Conservation (phyloP, 1,284 basidiomycete species). For the Ganoderma lucidum region DNA sequence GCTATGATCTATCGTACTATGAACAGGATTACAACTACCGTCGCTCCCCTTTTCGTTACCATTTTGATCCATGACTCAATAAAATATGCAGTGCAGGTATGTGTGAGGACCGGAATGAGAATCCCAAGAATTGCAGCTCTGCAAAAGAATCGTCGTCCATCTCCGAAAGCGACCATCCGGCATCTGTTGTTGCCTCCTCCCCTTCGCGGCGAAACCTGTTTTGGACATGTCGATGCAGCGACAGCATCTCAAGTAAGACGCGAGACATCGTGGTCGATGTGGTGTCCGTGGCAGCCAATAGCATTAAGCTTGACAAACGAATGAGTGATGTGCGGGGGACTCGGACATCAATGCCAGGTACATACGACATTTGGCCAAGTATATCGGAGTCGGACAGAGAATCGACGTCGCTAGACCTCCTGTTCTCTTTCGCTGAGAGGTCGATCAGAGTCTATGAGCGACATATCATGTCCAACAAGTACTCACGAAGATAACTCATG, state of each 20-base stretch:
- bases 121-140: slow-evolving; percentile 53
- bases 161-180: slow-evolving; percentile 22
- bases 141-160: slow-evolving; percentile 34
- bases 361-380: background rate
- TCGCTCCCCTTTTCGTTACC: too few relatives aligned
- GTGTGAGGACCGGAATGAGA: background rate
- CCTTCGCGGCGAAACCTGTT: slow-evolving; percentile 38
- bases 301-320: background rate
- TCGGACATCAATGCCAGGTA: background rate
- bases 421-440: background rate
- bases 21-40: background rate
- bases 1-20: slow-evolving; percentile 5
- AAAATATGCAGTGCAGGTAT: background rate
- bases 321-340: background rate
- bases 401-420: background rate
- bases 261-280: background rate
- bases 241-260: background rate
- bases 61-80: too few relatives aligned
- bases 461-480: background rate
- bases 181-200: slow-evolving; percentile 27
- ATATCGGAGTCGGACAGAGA: background rate
- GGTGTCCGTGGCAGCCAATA: background rate
- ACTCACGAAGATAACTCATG: background rate
- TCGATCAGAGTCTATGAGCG: background rate
- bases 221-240: slow-evolving; percentile 35